These are phyloP conservation scores for Aspergillus thermomutatus DNA, from an alignment of 2,329 filamentous ascomycete species.

Conservation along the genomic window DNA sequence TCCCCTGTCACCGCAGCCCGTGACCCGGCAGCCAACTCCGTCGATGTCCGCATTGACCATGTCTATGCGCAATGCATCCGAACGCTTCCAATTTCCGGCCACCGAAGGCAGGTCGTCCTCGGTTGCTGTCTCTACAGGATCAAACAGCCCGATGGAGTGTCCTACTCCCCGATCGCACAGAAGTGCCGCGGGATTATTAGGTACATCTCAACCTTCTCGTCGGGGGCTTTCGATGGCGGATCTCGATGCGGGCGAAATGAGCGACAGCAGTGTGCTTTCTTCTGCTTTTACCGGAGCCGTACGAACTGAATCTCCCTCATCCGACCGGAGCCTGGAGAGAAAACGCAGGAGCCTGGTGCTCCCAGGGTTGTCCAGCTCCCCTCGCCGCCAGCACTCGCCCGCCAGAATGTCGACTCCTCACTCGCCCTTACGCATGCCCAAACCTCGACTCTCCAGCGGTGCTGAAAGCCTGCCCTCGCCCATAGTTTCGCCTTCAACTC, in stretches of 20 bases:
- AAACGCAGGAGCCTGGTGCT: slow-evolving; percentile 85
- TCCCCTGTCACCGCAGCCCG: slow-evolving; percentile 7
- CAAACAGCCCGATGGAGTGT: slow-evolving; percentile 85
- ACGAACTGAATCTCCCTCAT: slow-evolving; percentile 84
- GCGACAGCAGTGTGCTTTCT: slow-evolving; percentile 84
- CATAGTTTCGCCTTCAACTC: slow-evolving; percentile 82
- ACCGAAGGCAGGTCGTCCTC: slow-evolving; percentile 56
- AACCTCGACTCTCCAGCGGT: slow-evolving; percentile 64
- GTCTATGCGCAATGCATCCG: slow-evolving; percentile 54
- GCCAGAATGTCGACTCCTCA: slow-evolving; percentile 71
- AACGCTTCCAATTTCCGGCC: slow-evolving; percentile 44
- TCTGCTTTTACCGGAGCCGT: slow-evolving; percentile 68
- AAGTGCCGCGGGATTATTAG: slow-evolving; percentile 55
- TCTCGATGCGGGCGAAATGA: slow-evolving; percentile 74
- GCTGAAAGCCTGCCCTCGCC: slow-evolving; percentile 67
- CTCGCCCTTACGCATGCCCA: slow-evolving; percentile 80
- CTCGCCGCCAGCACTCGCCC: slow-evolving; percentile 83
- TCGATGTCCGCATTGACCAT: slow-evolving; percentile 52
- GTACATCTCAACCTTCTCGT: slow-evolving; percentile 60
- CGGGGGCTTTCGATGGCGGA: slow-evolving; percentile 77
- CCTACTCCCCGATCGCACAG: slow-evolving; percentile 85
- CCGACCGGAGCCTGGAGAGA: slow-evolving; percentile 79
- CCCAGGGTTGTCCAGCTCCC: slow-evolving; percentile 68
- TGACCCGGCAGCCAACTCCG: slow-evolving; percentile 13
- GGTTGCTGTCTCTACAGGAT: slow-evolving; percentile 71